These are phyloP conservation scores for Balamuthia mandrillaris DNA, from an alignment of 208 protist genomes.

Conservation along the genomic window DNA sequence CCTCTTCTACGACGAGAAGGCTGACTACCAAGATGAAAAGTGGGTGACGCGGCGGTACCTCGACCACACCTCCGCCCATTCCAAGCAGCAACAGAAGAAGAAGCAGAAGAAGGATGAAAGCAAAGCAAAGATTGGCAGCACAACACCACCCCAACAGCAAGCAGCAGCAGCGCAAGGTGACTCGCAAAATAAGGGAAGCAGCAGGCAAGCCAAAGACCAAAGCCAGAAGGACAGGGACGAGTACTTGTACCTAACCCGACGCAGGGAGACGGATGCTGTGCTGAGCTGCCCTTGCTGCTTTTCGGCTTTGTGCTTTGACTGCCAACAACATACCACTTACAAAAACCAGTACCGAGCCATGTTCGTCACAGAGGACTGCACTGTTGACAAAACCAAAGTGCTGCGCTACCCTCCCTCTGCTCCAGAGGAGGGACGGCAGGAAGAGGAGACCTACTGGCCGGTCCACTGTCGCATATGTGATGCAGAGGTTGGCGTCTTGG, in stretches of 20 bases:
- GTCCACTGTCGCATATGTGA: not conserved
- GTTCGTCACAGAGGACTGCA: slow-evolving; percentile 13
- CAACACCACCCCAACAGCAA: no score
- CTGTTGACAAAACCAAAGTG: not conserved
- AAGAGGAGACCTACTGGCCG: not conserved
- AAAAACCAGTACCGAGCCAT: slow-evolving; percentile 8
- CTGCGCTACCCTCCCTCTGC: no score
- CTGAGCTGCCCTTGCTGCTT: slow-evolving; percentile 25
- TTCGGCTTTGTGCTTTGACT: not conserved
- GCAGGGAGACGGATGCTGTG: not conserved
- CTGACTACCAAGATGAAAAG: not conserved
- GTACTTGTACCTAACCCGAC: not conserved
- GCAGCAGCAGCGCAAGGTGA: no score
- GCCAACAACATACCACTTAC: not conserved
- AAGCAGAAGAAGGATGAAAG: not conserved
- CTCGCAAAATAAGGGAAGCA: no score
- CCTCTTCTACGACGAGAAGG: slow-evolving; percentile 9
- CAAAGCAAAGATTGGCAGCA: not conserved
- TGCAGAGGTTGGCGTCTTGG: not conserved
- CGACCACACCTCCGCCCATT: not conserved
- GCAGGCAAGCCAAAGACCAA: not conserved
- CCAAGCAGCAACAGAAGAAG: not conserved
- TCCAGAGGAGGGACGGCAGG: no score
- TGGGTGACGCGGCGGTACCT: slow-evolving; percentile 4
- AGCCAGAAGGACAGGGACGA: not conserved